These are phyloP conservation scores for Umbilicus rupestris DNA, from an alignment of 164 flowering plant genomes.

Conservation along the genomic window DNA sequence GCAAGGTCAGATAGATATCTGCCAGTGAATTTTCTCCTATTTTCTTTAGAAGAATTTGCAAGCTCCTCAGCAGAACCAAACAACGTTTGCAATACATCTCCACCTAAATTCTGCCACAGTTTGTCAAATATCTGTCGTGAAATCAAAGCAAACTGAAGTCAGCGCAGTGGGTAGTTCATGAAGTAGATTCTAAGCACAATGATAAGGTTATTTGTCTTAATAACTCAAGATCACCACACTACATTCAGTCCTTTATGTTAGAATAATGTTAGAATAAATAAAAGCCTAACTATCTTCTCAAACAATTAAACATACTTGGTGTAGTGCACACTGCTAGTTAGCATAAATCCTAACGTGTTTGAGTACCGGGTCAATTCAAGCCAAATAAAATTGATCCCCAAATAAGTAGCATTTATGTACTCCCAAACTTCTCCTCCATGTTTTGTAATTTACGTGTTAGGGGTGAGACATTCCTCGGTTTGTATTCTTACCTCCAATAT, in stretches of 20 bases:
- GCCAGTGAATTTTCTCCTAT: slow-evolving; percentile 45
- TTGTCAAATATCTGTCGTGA: slow-evolving; percentile 86
- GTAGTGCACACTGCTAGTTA: background rate
- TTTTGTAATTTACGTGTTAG: background rate
- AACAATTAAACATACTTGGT: background rate
- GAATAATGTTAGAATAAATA: too few relatives aligned
- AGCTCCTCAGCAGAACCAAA: slow-evolving; percentile 81
- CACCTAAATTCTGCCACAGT: slow-evolving; percentile 82
- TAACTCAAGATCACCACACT: background rate
- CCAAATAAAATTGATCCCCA: background rate
- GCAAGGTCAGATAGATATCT: slow-evolving; percentile 64
- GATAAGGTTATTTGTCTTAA: background rate
- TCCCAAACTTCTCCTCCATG: background rate
- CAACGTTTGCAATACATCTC: slow-evolving; percentile 77
- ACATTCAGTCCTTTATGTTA: too few relatives aligned
- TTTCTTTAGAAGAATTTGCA: slow-evolving; percentile 61
- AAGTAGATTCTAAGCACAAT: background rate
- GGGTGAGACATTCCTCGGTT: background rate
- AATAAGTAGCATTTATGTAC: background rate
- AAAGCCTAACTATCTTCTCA: background rate
- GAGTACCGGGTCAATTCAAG: background rate
- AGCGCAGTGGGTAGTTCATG: background rate
- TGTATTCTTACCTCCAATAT: slow-evolving; percentile 71
- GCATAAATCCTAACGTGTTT: background rate
- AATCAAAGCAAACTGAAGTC: background rate